Percentiles rank a stretch among this genome's conserved stretches.
Conservation (phyloP, 2,329 filamentous ascomycete species). For the Colletotrichum liaoningense region DNA sequence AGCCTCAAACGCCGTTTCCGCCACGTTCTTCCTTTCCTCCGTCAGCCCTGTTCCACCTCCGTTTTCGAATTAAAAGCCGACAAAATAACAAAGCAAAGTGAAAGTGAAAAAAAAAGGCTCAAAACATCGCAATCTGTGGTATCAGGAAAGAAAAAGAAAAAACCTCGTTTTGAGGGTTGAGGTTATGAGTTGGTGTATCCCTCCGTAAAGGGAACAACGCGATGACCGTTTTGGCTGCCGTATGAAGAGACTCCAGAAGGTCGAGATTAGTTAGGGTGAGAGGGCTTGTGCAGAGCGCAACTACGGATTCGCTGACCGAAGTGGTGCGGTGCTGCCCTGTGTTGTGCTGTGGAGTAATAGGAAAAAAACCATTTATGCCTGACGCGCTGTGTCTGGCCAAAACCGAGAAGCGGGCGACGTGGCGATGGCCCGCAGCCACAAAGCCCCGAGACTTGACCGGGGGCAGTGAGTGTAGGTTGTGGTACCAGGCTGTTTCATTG, state of each 20-base stretch:
- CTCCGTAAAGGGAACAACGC: background rate
- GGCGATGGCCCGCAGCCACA: slow-evolving; percentile 23
- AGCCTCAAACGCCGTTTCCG: background rate
- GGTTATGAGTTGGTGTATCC: background rate
- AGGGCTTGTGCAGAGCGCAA: background rate
- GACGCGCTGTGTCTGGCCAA: background rate
- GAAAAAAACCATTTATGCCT: background rate
- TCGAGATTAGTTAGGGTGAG: background rate
- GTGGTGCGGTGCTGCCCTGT: background rate
- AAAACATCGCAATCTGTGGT: background rate
- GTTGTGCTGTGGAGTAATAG: background rate
- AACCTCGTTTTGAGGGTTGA: background rate
- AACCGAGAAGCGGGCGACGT: slow-evolving; percentile 12
- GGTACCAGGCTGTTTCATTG: background rate
- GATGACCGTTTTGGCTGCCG: background rate
- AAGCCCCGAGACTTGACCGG: background rate
- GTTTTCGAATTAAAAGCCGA: background rate
- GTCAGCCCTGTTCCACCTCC: background rate
- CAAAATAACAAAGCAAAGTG: background rate
- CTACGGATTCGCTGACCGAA: background rate
- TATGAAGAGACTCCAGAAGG: background rate
- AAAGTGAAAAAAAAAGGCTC: background rate
- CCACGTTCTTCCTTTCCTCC: background rate
- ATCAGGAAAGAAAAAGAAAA: background rate
- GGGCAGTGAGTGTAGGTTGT: no score